phyloP scores from a whole-genome alignment of 805 yeast species.

The Lachancea sp. region DNA sequence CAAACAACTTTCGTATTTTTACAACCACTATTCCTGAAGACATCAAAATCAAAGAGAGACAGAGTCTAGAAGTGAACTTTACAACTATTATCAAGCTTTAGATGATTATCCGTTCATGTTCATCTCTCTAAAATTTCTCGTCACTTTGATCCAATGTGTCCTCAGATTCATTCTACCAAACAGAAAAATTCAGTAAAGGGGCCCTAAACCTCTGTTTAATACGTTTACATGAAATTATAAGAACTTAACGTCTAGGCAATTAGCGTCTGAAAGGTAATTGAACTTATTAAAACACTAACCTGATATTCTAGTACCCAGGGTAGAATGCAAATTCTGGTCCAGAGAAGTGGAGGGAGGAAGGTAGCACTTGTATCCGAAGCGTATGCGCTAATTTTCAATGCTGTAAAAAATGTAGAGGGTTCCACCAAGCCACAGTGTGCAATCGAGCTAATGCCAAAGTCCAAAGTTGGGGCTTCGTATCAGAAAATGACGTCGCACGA shows the following conservation, averaged over 20 bases:
- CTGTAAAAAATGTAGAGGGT: conserved; percentile 30
- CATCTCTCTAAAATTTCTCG: too few species aligned
- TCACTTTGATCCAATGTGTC: background rate
- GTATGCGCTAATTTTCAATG: conserved; percentile 43
- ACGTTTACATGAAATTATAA: background rate
- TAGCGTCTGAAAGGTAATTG: background rate
- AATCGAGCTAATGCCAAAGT: conserved; percentile 42
- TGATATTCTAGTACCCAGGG: background rate
- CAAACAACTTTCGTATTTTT: too few species aligned
- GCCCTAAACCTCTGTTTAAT: background rate
- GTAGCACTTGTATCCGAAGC: conserved; percentile 32
- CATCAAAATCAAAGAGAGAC: too few species aligned
- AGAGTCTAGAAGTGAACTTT: too few species aligned
- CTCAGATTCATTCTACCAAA: background rate
- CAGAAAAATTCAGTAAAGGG: conserved; percentile 8
- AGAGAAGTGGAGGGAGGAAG: conserved; percentile 21
- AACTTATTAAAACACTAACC: background rate
- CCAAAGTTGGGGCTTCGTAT: conserved; percentile 35
- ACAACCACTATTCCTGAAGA: too few species aligned
- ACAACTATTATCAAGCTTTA: too few species aligned
- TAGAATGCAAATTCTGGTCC: conserved; percentile 23
- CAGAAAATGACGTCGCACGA: conserved; percentile 40
- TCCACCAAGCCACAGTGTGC: conserved; percentile 36
- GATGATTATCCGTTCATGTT: too few species aligned
- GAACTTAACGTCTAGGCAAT: too few species aligned